Conservation (phyloP, 2,329 filamentous ascomycete species). For the Epichloe gansuensis region DNA sequence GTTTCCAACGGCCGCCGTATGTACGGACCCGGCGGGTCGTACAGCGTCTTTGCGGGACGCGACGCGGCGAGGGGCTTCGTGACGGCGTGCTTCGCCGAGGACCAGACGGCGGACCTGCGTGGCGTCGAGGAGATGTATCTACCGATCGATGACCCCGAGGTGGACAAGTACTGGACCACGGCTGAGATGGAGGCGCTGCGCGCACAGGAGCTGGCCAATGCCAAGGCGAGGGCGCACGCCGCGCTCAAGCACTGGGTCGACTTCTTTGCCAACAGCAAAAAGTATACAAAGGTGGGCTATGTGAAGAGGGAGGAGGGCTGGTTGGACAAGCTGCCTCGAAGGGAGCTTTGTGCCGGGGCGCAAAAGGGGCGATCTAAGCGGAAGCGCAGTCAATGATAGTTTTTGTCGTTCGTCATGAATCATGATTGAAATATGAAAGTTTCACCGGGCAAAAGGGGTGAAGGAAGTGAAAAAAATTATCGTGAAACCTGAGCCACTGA, state of each 20-base stretch:
- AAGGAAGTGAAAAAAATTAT: too few relatives aligned
- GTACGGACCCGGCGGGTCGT: slow-evolving; percentile 77
- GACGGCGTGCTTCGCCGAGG: slow-evolving; percentile 82
- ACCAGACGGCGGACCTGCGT: slow-evolving; percentile 70
- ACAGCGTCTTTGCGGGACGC: slow-evolving; percentile 72
- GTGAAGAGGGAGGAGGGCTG: slow-evolving; percentile 50
- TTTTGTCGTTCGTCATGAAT: background rate
- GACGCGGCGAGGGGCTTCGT: slow-evolving; percentile 85
- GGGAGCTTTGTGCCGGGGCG: slow-evolving; percentile 58
- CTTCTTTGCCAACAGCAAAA: slow-evolving; percentile 68
- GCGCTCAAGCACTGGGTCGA: slow-evolving; percentile 68
- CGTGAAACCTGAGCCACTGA: too few relatives aligned
- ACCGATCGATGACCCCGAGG: slow-evolving; percentile 45
- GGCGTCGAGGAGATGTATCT: slow-evolving; percentile 82
- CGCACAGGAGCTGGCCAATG: slow-evolving; percentile 51
- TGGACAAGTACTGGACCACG: slow-evolving; percentile 45
- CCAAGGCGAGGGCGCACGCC: slow-evolving; percentile 50
- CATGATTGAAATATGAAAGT: too few relatives aligned
- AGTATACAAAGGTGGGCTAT: slow-evolving; percentile 70
- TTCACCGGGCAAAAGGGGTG: too few relatives aligned
- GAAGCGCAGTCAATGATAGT: slow-evolving; percentile 18
- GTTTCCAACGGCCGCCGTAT: slow-evolving; percentile 54
- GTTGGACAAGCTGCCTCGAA: slow-evolving; percentile 47
- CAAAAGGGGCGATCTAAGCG: slow-evolving; percentile 42
- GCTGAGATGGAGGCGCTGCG: slow-evolving; percentile 40